A percentile compares a stretch with the other conserved stretches of the same genome.
phyloP scores from a whole-genome alignment of 768 basidiomycete species.

The Roridomyces roridus region DNA sequence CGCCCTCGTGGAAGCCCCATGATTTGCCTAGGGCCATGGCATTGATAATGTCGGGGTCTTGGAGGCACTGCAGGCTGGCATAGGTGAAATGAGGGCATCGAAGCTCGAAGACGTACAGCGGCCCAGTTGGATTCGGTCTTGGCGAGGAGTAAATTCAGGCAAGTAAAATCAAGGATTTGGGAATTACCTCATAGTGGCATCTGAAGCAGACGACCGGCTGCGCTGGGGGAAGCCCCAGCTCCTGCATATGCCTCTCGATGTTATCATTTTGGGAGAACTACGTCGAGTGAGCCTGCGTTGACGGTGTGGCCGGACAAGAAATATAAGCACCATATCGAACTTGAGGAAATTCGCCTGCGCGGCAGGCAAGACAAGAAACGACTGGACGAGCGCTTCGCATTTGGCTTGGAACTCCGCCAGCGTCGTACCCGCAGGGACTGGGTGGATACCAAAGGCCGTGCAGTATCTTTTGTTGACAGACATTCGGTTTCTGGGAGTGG shows the following conservation, averaged over 20 bases:
- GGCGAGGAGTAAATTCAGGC: not conserved
- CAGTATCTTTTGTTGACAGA: constrained; percentile 1
- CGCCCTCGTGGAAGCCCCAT: constrained; percentile 5
- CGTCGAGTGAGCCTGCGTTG: not conserved
- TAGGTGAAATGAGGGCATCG: not conserved
- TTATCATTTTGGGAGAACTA: constrained; percentile 3
- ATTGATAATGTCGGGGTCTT: constrained; percentile 6
- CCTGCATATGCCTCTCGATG: not conserved
- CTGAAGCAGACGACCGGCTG: constrained; percentile 1
- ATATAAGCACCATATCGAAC: constrained; percentile 11
- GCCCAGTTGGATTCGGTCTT: constrained; percentile 6
- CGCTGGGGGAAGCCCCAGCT: not conserved
- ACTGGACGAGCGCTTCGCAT: constrained; percentile 7
- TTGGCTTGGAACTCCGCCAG: not conserved
- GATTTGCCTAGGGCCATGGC: constrained; percentile 1
- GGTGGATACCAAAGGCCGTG: constrained; percentile 1
- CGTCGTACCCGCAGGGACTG: not conserved
- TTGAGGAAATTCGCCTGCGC: constrained; percentile 5
- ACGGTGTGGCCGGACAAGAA: too few species aligned
- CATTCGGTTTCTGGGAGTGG: not conserved
- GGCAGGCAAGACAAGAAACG: constrained; percentile 1
- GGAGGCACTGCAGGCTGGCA: constrained; percentile 1
- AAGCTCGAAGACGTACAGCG: not conserved
- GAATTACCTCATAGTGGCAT: constrained; percentile 2
- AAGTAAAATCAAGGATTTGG: not conserved